A percentile compares a stretch with the other conserved stretches of the same genome.
These are phyloP conservation scores for Colletotrichum tropicicola DNA, from an alignment of 2,329 filamentous ascomycete genomes.

Conservation along the genomic window DNA sequence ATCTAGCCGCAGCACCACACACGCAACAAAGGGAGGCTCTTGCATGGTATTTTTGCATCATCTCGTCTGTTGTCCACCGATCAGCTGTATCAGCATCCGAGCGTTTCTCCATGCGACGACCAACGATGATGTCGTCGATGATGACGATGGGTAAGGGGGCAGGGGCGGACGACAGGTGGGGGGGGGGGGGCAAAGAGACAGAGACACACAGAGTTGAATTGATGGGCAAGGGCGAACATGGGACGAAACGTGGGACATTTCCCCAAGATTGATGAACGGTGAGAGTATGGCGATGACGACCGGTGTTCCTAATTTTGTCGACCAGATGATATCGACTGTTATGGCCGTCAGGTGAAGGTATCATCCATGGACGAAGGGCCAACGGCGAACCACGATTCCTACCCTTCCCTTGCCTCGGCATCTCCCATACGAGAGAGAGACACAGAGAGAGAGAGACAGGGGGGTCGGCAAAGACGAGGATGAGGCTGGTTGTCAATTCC, in stretches of 20 bases:
- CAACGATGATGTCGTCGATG: slow-evolving; percentile 6
- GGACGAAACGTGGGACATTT: slow-evolving; percentile 19
- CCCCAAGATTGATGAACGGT: slow-evolving; percentile 17
- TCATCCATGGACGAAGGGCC: slow-evolving; percentile 6
- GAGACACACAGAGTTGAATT: neutral
- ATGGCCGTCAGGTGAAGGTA: slow-evolving; percentile 19
- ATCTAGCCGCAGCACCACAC: neutral
- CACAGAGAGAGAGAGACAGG: neutral
- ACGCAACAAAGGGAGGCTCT: slow-evolving; percentile 23
- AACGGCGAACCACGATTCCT: neutral
- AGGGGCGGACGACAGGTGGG: neutral
- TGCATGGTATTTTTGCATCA: neutral
- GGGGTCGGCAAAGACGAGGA: neutral
- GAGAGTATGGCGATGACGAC: neutral
- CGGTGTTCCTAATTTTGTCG: slow-evolving; percentile 13
- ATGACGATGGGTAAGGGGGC: slow-evolving; percentile 5
- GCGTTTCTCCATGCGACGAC: slow-evolving; percentile 6
- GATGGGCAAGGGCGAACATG: slow-evolving; percentile 3
- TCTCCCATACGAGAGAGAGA: slow-evolving; percentile 13
- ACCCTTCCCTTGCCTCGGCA: slow-evolving; percentile 18
- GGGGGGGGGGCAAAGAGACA: neutral
- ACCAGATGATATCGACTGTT: slow-evolving; percentile 6
- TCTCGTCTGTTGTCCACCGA: no score
- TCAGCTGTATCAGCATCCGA: slow-evolving; percentile 12
- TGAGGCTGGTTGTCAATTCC: slow-evolving; percentile 14